Evolutionary conservation across 331 rosid species (phyloP), one percentile per base, ranked within the genome.

Genomic region (Arachis monticola): DNA sequence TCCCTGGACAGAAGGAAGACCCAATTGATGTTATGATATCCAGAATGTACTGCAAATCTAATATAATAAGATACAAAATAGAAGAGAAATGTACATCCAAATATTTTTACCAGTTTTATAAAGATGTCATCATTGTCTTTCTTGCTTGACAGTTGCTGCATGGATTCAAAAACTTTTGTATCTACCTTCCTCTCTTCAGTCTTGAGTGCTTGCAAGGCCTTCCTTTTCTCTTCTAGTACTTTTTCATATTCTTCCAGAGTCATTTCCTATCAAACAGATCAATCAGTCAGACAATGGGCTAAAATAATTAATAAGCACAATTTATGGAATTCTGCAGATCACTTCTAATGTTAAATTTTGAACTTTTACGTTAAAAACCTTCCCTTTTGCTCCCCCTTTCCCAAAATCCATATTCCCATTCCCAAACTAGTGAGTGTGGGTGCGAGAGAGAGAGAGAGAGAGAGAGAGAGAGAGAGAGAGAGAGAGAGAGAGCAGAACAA

Each of bases 221-320:
- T 87, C 79, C 96, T 86, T 79, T 83, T 90, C 80, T 84, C 96
- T 55, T 87, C 91, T 35, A 77, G 81, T 44, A 90, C 84, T 44
- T 90, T 90, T 72, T 90, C 88, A 77, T 88, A 90, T 82, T 90
- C 92, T 80, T 84, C 96, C 77, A 90, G 64, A 10, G 96, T 90
- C 96, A 90, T 90, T 72, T 90, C 96, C 96, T 90, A 57, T 59
- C 35, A 69, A 51, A 51, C 59, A 81, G 8, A 67, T 46, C 46
- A 51, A 72, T n/a, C 10, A 62, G 6, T 13, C 14, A 56, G 60
- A 61, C 22, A 45, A 12, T 42, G 56, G 57, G 31, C 62, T 45
- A 3, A 32, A 32, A 57, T 10, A 59, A 47, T 17, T 40, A 40
- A 57, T 3, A 9, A 22, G 38, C 40, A 3, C 31, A 13, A 7